Conservation (phyloP, 495 filamentous ascomycete species). For the Cercophora sp. region DNA sequence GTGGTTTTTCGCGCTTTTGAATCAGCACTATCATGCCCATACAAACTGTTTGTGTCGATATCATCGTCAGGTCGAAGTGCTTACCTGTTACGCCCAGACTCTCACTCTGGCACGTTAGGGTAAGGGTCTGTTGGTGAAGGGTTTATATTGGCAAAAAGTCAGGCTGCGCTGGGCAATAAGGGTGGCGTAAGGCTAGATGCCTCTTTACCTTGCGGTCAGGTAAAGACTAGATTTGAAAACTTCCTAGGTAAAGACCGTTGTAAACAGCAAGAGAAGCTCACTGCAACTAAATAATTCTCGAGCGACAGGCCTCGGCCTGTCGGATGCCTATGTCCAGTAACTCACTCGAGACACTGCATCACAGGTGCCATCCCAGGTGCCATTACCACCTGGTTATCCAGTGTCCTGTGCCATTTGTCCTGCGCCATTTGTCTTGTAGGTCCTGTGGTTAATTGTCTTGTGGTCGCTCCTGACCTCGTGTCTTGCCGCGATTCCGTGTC, state of each 20-base stretch:
- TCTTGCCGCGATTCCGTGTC: too few species aligned
- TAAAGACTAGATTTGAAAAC: slow-evolving; percentile 6
- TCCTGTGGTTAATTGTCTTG: neutral
- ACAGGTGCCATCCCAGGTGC: slow-evolving; percentile 10
- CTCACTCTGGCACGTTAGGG: too few species aligned
- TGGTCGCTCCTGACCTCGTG: slow-evolving; percentile 1
- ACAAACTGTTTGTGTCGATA: too few species aligned
- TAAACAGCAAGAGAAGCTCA: neutral
- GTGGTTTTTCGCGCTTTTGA: too few species aligned
- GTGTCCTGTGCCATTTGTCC: neutral
- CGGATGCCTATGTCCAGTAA: slow-evolving; percentile 4
- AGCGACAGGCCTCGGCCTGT: slow-evolving; percentile 1
- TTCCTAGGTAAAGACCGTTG: slow-evolving; percentile 5
- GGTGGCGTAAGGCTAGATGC: slow-evolving; percentile 4
- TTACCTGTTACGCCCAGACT: slow-evolving; percentile 9
- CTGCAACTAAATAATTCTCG: slow-evolving; percentile 9
- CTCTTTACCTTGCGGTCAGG: neutral
- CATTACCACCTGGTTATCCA: slow-evolving; percentile 5
- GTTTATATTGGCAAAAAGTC: slow-evolving; percentile 8
- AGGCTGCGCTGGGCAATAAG: neutral
- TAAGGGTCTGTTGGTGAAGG: too few species aligned
- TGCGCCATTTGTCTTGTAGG: neutral
- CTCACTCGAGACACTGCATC: slow-evolving; percentile 7
- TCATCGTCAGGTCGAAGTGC: too few species aligned
- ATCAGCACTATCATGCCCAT: too few species aligned